phyloP scores from a whole-genome alignment of 2,329 filamentous ascomycete genomes.

The Verticillium albo-atrum region DNA sequence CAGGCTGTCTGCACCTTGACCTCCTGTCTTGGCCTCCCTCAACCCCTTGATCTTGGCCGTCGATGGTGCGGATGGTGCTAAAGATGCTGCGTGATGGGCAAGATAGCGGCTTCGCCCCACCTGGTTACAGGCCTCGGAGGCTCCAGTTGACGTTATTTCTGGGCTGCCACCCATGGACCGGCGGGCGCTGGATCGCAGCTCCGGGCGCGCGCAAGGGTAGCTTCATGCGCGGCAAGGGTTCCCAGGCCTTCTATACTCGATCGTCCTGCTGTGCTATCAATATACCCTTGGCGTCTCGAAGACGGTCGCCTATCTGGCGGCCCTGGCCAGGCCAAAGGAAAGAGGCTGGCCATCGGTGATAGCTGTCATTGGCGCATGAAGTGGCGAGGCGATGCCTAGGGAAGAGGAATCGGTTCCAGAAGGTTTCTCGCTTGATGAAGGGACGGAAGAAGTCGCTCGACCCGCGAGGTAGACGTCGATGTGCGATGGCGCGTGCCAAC shows the following conservation, averaged over 20 bases:
- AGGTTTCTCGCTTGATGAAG: not conserved
- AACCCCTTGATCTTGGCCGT: not conserved
- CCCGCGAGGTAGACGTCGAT: too few relatives aligned
- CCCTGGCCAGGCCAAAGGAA: not conserved
- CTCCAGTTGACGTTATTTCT: not conserved
- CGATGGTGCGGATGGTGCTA: not conserved
- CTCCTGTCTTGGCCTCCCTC: not conserved
- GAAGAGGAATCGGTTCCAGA: not conserved
- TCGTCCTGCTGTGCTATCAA: not conserved
- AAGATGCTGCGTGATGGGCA: not conserved
- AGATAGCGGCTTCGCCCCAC: not conserved
- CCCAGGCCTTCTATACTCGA: not conserved
- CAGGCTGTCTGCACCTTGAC: not conserved
- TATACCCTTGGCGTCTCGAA: not conserved
- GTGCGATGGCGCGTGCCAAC: too few relatives aligned
- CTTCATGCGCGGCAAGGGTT: not conserved
- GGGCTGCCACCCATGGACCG: not conserved
- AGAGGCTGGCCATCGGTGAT: not conserved
- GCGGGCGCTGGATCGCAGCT: not conserved
- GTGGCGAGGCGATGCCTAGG: not conserved
- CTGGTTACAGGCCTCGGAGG: not conserved
- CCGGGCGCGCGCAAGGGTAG: not conserved
- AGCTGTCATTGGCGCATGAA: not conserved
- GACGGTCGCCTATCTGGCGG: not conserved
- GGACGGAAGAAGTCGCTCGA: not conserved